Base-by-base conservation (phyloP, 768 basidiomycete genomes). In the Serendipita sp. region DNA sequence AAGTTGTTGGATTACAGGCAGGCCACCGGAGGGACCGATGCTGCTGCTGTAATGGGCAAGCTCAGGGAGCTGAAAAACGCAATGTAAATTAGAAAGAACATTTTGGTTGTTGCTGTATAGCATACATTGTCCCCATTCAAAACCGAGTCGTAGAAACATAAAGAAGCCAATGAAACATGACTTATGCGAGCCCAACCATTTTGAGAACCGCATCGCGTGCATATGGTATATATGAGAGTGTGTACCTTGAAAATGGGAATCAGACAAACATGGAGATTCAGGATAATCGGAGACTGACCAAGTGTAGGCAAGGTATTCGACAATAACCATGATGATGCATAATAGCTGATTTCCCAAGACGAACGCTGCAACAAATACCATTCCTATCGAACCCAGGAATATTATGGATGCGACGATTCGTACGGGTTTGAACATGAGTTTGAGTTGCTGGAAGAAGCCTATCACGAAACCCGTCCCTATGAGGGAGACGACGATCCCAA, bases 341-440 rank as follows among this genome's bases (percentile, higher is more conserved):
- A 67, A 23, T 29, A 65, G 33, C 50, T 67, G 36, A 70, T 77
- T 90, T 34, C 69, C 16, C 18, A 92, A 71, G 16, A 87, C 88
- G 72, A 94, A 94, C 0, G 92, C 93, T 29, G 82, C 84, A 31
- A 96, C 80, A 65, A 95, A 91, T 62, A 92, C 85, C 66, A 95
- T 80, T 6, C 73, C 86, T 66, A 96, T 89, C 15, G 86, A 84
- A 0, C 74, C 87, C 11, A 97, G 72, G 72, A 95, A 83, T 40
- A 93, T 71, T 65, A 92, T 72, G 1, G 90, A 83, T 2, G 93
- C 92, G 18, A 89, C 75, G 3, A 95, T 74, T 62, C 93, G 90
- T 23, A 95, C 82, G 60, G 91, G 88, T 74, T 93, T 93, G 81
- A 95, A 95, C 92, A 94, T 94, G 68, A 91, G 80, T 74, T 90